Base-by-base conservation (phyloP, 1,284 basidiomycete genomes). In the Boletus albobrunnescens region DNA sequence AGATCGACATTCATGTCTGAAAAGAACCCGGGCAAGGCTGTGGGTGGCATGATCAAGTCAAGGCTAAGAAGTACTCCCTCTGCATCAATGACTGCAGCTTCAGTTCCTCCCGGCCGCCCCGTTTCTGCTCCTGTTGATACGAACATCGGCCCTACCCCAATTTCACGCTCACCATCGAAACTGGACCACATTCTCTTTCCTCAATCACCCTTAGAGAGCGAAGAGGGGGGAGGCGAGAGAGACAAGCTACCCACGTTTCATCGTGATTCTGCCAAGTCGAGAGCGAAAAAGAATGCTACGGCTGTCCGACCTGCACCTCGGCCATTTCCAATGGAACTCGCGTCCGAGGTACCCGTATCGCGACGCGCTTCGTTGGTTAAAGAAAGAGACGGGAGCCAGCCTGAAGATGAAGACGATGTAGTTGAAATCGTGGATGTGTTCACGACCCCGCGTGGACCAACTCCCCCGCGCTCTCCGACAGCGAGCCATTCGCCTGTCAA, bases 261-360 rank as follows among this genome's bases (percentile, higher is more conserved):
- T 45, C 36, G 19, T 22, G 49, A 41, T 44, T 51, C 50, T 6
- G 10, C 41, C 31, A 40, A 41, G 22, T 44, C 44, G 11, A 47
- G 26, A 31, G 30, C 13, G 19, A 47, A 37, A 23, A 48, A 35
- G 17, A 36, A 22, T 1, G 28, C 30, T 17, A 41, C 35, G 16
- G 17, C 14, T 31, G 32, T 12, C 7, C 45, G 44, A 36, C 40
- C 41, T 22, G 49, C 27, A 8, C 53, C 46, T 36, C 55, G 40
- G 7, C 61, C 65, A 20, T 64, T 68, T 51, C 62, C 65, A 36
- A 55, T 64, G 55, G 51, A 62, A 26, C 16, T 51, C 13, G 46
- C 22, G 7, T 16, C 17, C 20, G 23, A 39, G 14, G 26, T 43
- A n/a, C 41, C 23, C 4, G n/a, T 26, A 23, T 51, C 46, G 24